Percentiles rank a stretch among this genome's conserved stretches.
phyloP scores from a whole-genome alignment of 2,329 filamentous ascomycete species.

The Neurospora crassa region DNA sequence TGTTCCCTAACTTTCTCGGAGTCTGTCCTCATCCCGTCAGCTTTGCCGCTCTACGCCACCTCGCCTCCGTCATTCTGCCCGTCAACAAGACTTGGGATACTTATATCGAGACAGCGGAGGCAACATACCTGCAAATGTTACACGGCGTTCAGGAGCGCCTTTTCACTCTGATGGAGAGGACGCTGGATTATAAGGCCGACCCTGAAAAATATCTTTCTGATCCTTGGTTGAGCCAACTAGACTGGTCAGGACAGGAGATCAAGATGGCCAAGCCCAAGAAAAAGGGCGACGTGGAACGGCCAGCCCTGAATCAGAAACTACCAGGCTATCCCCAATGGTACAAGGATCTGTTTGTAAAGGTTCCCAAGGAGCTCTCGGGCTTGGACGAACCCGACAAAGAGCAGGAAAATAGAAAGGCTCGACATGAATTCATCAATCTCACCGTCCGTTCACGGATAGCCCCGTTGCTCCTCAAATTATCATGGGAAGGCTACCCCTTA shows the following conservation, averaged over 20 bases:
- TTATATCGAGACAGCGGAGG: conserved; percentile 77
- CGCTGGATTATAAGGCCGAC: conserved; percentile 62
- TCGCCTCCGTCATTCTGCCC: conserved; percentile 88
- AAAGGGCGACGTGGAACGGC: conserved; percentile 69
- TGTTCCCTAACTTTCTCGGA: conserved; percentile 81
- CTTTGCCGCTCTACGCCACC: conserved; percentile 84
- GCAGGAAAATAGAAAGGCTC: background rate
- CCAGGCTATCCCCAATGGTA: conserved; percentile 96
- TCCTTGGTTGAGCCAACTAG: conserved; percentile 85
- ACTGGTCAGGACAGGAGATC: conserved; percentile 91
- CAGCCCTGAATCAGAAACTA: conserved; percentile 77
- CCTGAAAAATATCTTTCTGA: conserved; percentile 64
- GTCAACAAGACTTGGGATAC: conserved; percentile 80
- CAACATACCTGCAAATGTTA: conserved; percentile 68
- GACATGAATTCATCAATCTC: conserved; percentile 47
- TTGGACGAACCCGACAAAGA: conserved; percentile 33
- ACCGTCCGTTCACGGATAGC: conserved; percentile 83
- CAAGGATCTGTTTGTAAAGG: conserved; percentile 74
- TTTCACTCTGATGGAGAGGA: conserved; percentile 63
- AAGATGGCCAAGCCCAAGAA: conserved; percentile 88
- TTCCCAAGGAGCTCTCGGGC: conserved; percentile 8
- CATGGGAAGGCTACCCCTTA: conserved; percentile 83
- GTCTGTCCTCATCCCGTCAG: conserved; percentile 95
- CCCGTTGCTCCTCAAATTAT: conserved; percentile 70
- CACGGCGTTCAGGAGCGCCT: conserved; percentile 71